Percentiles rank a stretch among this genome's conserved stretches.
Conservation (phyloP, 1,284 basidiomycete genomes). For the Ganoderma leucocontextum region DNA sequence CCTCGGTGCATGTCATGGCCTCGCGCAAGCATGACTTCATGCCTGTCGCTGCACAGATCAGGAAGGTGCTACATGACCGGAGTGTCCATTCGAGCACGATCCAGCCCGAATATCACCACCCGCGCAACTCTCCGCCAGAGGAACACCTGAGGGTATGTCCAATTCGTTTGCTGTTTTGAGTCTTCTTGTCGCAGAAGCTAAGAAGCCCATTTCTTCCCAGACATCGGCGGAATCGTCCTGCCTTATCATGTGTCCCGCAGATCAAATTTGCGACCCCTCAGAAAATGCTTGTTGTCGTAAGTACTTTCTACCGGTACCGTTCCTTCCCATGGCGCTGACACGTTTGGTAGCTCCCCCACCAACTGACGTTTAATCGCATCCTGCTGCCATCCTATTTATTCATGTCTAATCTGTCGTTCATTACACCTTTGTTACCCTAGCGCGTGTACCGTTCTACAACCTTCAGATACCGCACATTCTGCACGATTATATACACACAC, state of each 20-base stretch:
- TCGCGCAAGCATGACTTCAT: constrained; percentile 88
- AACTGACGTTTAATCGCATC: constrained; percentile 44
- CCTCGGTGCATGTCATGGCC: constrained; percentile 94
- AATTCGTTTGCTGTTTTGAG: constrained; percentile 34
- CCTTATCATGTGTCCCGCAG: constrained; percentile 59
- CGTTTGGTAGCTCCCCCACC: constrained; percentile 54
- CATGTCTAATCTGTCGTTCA: constrained; percentile 9
- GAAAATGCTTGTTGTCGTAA: constrained; percentile 84
- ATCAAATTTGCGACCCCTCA: constrained; percentile 69
- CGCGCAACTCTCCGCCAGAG: constrained; percentile 49
- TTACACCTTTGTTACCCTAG: background rate
- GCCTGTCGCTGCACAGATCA: constrained; percentile 86
- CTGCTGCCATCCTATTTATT: constrained; percentile 9
- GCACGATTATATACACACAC: background rate
- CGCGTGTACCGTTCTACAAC: background rate
- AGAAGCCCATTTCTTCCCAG: constrained; percentile 28
- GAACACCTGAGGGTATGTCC: constrained; percentile 56
- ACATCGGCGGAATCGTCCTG: constrained; percentile 45
- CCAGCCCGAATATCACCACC: constrained; percentile 78
- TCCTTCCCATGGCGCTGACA: constrained; percentile 18
- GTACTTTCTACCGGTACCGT: constrained; percentile 42
- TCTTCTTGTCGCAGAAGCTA: constrained; percentile 36
- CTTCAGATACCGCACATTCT: background rate
- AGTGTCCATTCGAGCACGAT: constrained; percentile 96
- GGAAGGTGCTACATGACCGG: constrained; percentile 85